A percentile compares a stretch with the other conserved stretches of the same genome.
phyloP scores from a whole-genome alignment of 2,329 filamentous ascomycete species.

The Cladosporium sp. region DNA sequence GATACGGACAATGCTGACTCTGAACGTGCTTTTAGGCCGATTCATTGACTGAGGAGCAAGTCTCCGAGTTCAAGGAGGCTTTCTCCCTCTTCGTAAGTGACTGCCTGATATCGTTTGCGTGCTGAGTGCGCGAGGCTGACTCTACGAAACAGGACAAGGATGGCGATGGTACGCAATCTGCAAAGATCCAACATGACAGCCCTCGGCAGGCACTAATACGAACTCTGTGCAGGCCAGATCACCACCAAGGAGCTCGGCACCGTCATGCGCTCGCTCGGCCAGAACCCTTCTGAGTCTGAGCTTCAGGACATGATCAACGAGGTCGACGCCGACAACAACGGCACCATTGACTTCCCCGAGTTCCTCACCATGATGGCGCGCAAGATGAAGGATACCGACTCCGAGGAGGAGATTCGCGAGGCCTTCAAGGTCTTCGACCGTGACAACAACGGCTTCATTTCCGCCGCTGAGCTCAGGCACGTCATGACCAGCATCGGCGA shows the following conservation, averaged over 20 bases:
- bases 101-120: background rate
- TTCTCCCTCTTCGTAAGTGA: conserved; percentile 98
- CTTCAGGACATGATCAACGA: conserved; percentile 65
- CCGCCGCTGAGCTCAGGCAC: conserved; percentile 56
- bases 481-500: conserved; percentile 64
- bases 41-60: conserved; percentile 98
- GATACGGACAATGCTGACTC: conserved; percentile 17
- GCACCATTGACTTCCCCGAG: conserved; percentile 63
- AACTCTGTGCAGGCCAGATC: conserved; percentile 52
- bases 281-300: conserved; percentile 60
- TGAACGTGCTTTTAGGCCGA: conserved; percentile 65
- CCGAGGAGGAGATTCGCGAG: conserved; percentile 61
- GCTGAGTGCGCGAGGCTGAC: conserved; percentile 19
- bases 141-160: conserved; percentile 49
- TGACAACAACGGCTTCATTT: conserved; percentile 63
- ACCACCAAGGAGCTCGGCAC: conserved; percentile 60
- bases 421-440: conserved; percentile 65
- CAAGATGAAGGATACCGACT: conserved; percentile 59
- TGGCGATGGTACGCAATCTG: conserved; percentile 48
- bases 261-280: conserved; percentile 61
- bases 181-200: background rate
- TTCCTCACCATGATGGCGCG: conserved; percentile 65
- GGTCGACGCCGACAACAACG: conserved; percentile 61
- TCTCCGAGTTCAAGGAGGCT: conserved; percentile 99
- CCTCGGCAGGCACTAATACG: conserved; percentile 5